Base-by-base conservation (phyloP, 148 eudicot genomes). In the Euryodendron excelsum region DNA sequence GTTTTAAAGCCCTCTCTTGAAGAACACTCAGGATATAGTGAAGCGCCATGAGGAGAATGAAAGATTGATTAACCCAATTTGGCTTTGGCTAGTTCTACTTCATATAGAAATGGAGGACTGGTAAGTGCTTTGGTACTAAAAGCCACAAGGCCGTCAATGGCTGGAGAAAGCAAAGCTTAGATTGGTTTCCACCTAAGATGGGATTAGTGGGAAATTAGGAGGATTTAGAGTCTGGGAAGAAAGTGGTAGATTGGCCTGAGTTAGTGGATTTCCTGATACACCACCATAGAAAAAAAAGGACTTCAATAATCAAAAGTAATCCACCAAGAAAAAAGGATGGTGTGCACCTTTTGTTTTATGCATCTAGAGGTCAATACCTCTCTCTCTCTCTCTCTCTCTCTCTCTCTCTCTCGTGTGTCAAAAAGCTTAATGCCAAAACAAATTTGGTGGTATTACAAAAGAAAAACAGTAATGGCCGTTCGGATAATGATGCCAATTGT, bases 161-260 rank as follows among this genome's bases (percentile, higher is more conserved):
- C 41, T 15, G 6, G 17, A 18, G n/a, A 64, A 66, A 20, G 70
- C 25, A 36, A 44, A 11, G 45, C 45, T 53, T 3, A 47, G 60
- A 53, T 55, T 36, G 58, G 20, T 13, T 37, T 44, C 28, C 80
- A 69, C 66, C 6, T 25, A 17, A 34, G 1, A 66, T 25, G 20
- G 52, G 34, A 74, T 65, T 36, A 80, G 82, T 80, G 78, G 77
- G 74, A 64, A 30, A 80, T 74, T 39, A 50, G 65, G 64, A 64
- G 74, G 82, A 69, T 70, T 27, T 30, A 8, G 3, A 34, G 14
- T 28, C 7, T 30, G 44, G 52, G 20, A 17, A 4, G 55, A 33
- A 68, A 78, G 66, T 78, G 17, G 50, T 34, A 36, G 77, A 73
- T 73, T 64, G 69, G 44, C 50, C 47, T 39, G 73, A 67, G 44